phyloP scores from a whole-genome alignment of 331 rosid genomes.

The Spiraea crenata region DNA sequence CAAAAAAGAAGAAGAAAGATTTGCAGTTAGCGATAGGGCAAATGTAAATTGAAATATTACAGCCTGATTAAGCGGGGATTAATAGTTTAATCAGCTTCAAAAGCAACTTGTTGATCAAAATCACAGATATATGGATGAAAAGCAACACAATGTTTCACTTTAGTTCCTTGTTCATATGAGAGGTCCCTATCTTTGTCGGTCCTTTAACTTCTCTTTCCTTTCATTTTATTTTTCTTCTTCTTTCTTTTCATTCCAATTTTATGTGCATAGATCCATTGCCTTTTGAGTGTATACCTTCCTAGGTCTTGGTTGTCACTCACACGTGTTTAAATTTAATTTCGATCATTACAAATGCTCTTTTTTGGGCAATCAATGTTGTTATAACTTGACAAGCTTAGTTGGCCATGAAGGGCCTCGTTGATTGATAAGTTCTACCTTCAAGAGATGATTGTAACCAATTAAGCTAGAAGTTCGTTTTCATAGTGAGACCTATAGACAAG shows the following conservation, averaged over 20 bases:
- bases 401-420: no score
- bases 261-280: background rate
- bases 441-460: no score
- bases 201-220: constrained; percentile 23
- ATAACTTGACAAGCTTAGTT: background rate
- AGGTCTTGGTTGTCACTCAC: constrained; percentile 32
- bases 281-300: constrained; percentile 13
- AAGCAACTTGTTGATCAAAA: constrained; percentile 18
- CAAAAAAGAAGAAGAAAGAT: background rate
- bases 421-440: no score
- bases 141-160: constrained; percentile 24
- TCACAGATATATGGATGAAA: background rate
- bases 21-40: constrained; percentile 3
- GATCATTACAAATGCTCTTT: background rate
- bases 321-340: constrained; percentile 17
- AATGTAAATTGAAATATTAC: constrained; percentile 9
- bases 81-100: constrained; percentile 17
- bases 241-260: background rate
- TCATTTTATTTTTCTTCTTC: background rate
- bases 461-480: no score
- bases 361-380: background rate
- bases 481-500: no score
- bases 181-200: constrained; percentile 38
- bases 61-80: constrained; percentile 28
- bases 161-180: constrained; percentile 26